phyloP scores from a whole-genome alignment of 2,329 filamentous ascomycete species.

The Sporothrix variecibatus region DNA sequence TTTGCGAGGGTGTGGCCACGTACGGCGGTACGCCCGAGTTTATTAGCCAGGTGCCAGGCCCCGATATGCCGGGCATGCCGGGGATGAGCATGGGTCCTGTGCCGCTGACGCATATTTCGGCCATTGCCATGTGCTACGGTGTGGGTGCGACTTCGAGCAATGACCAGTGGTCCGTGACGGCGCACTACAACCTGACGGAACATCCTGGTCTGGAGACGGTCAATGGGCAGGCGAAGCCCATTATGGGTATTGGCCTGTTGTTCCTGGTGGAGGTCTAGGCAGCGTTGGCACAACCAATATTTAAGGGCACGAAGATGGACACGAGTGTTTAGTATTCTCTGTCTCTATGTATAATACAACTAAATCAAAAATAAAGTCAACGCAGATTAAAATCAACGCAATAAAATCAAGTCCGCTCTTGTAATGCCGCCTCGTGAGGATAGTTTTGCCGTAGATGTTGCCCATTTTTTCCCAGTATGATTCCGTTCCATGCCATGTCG shows the following conservation, averaged over 20 bases:
- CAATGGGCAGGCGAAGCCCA: conserved; percentile 24
- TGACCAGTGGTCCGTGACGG: conserved; percentile 31
- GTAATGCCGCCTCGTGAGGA: conserved; percentile 18
- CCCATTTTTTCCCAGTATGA: conserved; percentile 7
- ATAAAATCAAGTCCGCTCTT: background rate
- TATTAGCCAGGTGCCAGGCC: conserved; percentile 20
- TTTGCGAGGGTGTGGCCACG: conserved; percentile 28
- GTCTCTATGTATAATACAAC: conserved; percentile 10
- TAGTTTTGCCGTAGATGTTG: conserved; percentile 20
- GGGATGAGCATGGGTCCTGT: conserved; percentile 19
- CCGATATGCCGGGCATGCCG: conserved; percentile 8
- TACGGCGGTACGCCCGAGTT: conserved; percentile 32
- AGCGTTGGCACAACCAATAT: background rate
- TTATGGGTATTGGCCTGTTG: conserved; percentile 32
- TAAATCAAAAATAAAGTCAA: background rate
- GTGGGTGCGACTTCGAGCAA: conserved; percentile 26
- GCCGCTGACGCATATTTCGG: conserved; percentile 29
- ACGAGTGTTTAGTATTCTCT: conserved; percentile 3
- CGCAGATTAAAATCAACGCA: background rate
- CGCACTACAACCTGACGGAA: conserved; percentile 32
- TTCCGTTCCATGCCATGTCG: conserved; percentile 16
- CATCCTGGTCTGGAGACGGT: conserved; percentile 28
- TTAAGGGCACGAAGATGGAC: background rate
- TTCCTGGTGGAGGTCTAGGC: conserved; percentile 27
- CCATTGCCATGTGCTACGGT: conserved; percentile 28